Evolutionary conservation across 2,329 filamentous ascomycete genomes (phyloP), one percentile per base, ranked within the genome.

Genomic region (Claviceps arundinis): DNA sequence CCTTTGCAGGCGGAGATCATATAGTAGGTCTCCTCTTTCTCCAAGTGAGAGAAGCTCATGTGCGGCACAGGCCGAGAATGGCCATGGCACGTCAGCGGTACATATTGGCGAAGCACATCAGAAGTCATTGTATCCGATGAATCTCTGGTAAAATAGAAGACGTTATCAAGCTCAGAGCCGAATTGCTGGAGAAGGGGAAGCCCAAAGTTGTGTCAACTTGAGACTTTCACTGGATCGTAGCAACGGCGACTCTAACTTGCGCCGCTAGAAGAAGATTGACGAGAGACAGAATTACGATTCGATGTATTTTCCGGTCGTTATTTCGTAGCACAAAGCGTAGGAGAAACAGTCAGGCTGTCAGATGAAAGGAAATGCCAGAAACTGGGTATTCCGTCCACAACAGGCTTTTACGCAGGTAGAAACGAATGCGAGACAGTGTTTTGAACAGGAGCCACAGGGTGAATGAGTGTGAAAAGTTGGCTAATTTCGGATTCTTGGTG

Each of bases 1-100:
- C 85, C 85, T 76, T 95, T 95, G 75, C 89, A 93, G 58, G 90
- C 89, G 26, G 90, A 95, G 58, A 96, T 90, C 64, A 96, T 77
- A 67, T 93, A 95, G 70, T 93, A 96, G 57, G 84, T 80, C 57
- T 89, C 87, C 59, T 89, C 85, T 63, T 89, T 85, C 57, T 89
- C 81, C 14, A 90, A 76, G 13, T 85, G 81, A 24, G 90, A 96
- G 71, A 96, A 96, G 67, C 82, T 86, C 62, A 95, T 80, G 68
- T 96, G 90, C 6, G 90, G 89, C 50, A 96, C 89, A 1, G 90
- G 90, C 54, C 90, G 82, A 50, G 90, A 95, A 68, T 96, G 90
- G 56, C 90, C 90, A 68, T 96, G 90, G 69, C 90, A 96, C 58
- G 90, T 96, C 66, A 96, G 72, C 52, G 90, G 90, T 51, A 95